phyloP scores from a whole-genome alignment of 2,329 filamentous ascomycete genomes.

The Graphilbum ipis-grandicollis region DNA sequence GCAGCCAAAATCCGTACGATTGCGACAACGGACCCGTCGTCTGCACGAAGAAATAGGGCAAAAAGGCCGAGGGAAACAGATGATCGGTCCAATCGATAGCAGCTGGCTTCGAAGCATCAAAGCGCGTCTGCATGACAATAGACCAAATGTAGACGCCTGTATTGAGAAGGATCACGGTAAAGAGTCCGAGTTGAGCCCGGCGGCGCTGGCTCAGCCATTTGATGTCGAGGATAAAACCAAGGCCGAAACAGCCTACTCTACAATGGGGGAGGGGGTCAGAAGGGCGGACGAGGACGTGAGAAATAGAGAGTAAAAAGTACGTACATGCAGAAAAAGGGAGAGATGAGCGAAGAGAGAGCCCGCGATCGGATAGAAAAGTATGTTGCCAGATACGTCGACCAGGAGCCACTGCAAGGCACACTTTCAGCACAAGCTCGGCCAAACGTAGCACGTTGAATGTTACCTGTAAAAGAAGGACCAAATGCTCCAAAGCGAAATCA shows the following conservation, averaged over 20 bases:
- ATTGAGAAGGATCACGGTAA: slow-evolving; percentile 25
- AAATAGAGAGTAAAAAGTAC: too few relatives aligned
- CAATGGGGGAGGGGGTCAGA: background rate
- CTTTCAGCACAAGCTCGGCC: background rate
- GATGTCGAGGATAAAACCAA: slow-evolving; percentile 26
- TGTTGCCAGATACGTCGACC: slow-evolving; percentile 2
- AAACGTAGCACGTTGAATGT: background rate
- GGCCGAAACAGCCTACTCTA: slow-evolving; percentile 25
- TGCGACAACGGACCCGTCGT: slow-evolving; percentile 22
- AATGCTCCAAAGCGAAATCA: slow-evolving; percentile 1
- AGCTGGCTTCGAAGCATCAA: slow-evolving; percentile 20
- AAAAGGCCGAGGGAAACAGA: slow-evolving; percentile 22
- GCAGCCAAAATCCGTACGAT: slow-evolving; percentile 26
- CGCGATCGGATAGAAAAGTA: slow-evolving; percentile 1
- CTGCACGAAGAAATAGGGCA: slow-evolving; percentile 29
- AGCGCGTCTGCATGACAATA: slow-evolving; percentile 25
- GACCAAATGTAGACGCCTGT: slow-evolving; percentile 31
- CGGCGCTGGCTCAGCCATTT: slow-evolving; percentile 22
- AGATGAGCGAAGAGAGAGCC: slow-evolving; percentile 15
- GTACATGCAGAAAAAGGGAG: slow-evolving; percentile 29
- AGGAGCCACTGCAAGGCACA: background rate
- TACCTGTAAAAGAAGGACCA: slow-evolving; percentile 4
- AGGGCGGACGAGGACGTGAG: too few relatives aligned
- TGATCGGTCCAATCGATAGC: slow-evolving; percentile 27
- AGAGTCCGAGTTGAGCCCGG: slow-evolving; percentile 26